Evolutionary conservation across 139 green algal genomes (phyloP), one percentile per base, ranked within the genome.

Genomic region (Helicosporidium sp.): DNA sequence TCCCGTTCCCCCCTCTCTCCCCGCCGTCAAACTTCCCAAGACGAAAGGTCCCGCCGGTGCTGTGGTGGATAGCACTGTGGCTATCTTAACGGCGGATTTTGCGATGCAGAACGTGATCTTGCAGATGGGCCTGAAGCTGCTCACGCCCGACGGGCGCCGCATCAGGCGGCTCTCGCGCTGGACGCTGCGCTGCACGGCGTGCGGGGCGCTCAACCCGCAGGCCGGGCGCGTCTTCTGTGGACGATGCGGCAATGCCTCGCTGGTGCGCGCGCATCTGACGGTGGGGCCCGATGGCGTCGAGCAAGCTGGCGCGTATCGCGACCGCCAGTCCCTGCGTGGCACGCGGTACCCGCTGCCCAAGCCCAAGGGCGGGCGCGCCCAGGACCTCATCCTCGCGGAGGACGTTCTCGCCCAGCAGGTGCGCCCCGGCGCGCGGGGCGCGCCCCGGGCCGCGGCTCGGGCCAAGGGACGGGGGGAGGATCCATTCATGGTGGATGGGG

Each of bases 51-150:
- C n/a, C n/a, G n/a, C n/a, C n/a, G n/a, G n/a, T n/a, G n/a, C n/a
- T n/a, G n/a, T n/a, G n/a, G n/a, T n/a, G n/a, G n/a, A n/a, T n/a
- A n/a, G n/a, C n/a, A n/a, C n/a, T n/a, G n/a, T n/a, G n/a, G n/a
- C n/a, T n/a, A 62, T 20, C 27, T 49, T 93, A 16, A 96, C 87
- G 13, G 82, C 65, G 3, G 87, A 96, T 56, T 96, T 87, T 54
- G 72, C 85, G 2, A 96, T 96, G 85, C 87, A 96, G 69, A 96
- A 96, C 56, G 86, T 96, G 53, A 40, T 66, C 37, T 57, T 94
- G 57, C 81, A 92, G 72, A 90, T 93, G 80, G 82, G 82, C 15
- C 63, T 93, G 54, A 59, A 71, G 2, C 57, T 92, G 41, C 54
- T 83, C 15, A 68, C 78, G 2, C 65, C 62, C 7, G 74, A 93